Base-by-base conservation (phyloP, 352 stramenopile genomes). In the Pythium utonaiense region DNA sequence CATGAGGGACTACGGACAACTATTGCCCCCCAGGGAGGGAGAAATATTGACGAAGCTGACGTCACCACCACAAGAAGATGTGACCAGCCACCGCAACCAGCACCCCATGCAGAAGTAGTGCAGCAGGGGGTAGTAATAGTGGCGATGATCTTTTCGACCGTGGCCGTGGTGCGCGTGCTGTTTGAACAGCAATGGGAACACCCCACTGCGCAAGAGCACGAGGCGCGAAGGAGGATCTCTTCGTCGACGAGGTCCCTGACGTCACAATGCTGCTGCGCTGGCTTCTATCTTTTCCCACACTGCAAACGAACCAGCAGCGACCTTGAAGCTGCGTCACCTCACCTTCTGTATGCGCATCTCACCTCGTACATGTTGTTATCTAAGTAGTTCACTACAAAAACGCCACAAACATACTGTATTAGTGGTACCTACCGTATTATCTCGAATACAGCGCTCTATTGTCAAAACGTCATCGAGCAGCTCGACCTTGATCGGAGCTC, bases 261-360 rank as follows among this genome's bases (percentile, higher is more conserved):
- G 44, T 51, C 44, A 51, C 44, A 24, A 21, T 51, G 44, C 44
- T 30, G 44, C 21, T 34, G 22, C 44, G 17, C 1, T 51, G 10
- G 44, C 33, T 27, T 60, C 59, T 22, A 47, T 56, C 51, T 60
- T 53, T 53, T 65, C 50, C 40, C 22, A 17, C 34, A 47, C 30
- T 44, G 49, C 49, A 56, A 63, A 63, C 56, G 47, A 55, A 62
- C 28, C n/a, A 24, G 30, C 44, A 24, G 3, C 21, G 31, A 56
- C 36, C 57, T 63, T 63, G 57, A 63, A 63, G 57, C 34, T 58
- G 57, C 48, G 57, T 41, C 55, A 42, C 14, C 9, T 9, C 22
- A 13, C 28, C 41, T 53, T 30, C 25, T 64, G 57, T 53, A 58
- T 64, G 57, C 57, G 57, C 57, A 64, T 64, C 31, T n/a, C n/a